Base-by-base conservation (phyloP, 2,329 filamentous ascomycete genomes). In the Didymella keratinophila region DNA sequence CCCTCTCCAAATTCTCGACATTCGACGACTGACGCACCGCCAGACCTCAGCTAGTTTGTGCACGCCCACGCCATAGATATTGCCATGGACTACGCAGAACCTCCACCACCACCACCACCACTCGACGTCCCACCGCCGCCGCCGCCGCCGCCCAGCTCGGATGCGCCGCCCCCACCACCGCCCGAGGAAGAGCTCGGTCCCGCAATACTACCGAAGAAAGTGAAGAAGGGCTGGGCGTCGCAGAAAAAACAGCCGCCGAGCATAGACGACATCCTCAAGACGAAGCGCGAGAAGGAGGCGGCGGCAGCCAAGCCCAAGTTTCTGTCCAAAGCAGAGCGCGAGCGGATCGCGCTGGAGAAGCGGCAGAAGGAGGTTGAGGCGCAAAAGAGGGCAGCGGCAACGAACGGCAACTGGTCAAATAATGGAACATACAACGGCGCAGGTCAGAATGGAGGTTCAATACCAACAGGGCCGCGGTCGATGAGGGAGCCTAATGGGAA, bases 301-400 rank as follows among this genome's bases (percentile, higher is more conserved):
- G 92, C 90, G 16, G 89, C 92, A 10, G 86, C 91, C 54, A 97
- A 95, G 82, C 93, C 93, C 5, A 93, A 92, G 76, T 96, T 96
- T 74, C 81, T 97, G 21, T 90, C 91, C 4, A 95, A 91, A 80
- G 89, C 90, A 30, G 86, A 96, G 75, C 86, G 93, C 54, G 92
- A 96, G 74, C 86, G 87, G 60, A 78, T 96, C 25, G 92, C 92
- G 28, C 82, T 92, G 16, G 91, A 96, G 72, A 92, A 92, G 76
- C 84, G 89, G 47, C 83, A 84, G 36, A 90, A 92, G 64, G 90
- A 94, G 70, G 84, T 87, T 2, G 86, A 88, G 45, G 63, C 60
- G 37, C 84, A 85, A 70, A 83, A 78, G 52, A 83, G 81, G 63
- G 75, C 12, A 83, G 57, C 30, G 30, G 30, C 30, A 6, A 16